Evolutionary conservation across 1,284 basidiomycete species (phyloP), one percentile per base, ranked within the genome.

Genomic region (Vanrija pseudolonga): DNA sequence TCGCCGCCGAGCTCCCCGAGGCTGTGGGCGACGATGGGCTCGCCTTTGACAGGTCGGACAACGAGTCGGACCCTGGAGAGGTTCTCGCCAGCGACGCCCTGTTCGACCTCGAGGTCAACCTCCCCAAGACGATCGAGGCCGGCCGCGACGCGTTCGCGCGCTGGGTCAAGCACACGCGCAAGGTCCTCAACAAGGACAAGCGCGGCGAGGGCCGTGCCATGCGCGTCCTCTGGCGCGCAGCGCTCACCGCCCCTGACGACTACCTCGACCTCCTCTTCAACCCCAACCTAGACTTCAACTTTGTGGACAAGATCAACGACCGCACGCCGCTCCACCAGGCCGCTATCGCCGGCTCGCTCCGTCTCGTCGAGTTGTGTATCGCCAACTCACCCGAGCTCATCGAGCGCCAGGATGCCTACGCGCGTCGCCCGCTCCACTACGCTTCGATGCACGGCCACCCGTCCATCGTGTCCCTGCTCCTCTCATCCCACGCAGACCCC

Each of bases 221-320:
- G 47, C 84, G 93, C 14, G 90, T 97, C 45, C 78, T 96, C 17
- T 97, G 94, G 94, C 88, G 90, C 67, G 85, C 89, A 11, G 85
- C 90, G 51, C 84, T 93, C 45, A 87, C 91, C 59, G 89, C 90
- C 7, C 85, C 86, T 36, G 77, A 80, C 7, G 82, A 83, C 36
- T 77, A 90, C 44, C 85, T 85, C 20, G 87, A 91, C 67, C 77
- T 89, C 44, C 88, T 94, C 50, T 76, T 92, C 19, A 85, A 86
- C 38, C 79, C 91, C 50, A 82, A 86, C 0, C 89, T 98, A 68
- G 90, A 98, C 76, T 98, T 90, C 72, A 80, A 81, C 48, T 97
- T 92, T 69, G 82, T 97, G 41, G 96, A 98, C 72, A 93, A 97
- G 67, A 98, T 99, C 80, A 98, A 97, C 72, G 90, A 89, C 32